Conservation (phyloP, 768 basidiomycete genomes). For the Solioccasus polychromus region DNA sequence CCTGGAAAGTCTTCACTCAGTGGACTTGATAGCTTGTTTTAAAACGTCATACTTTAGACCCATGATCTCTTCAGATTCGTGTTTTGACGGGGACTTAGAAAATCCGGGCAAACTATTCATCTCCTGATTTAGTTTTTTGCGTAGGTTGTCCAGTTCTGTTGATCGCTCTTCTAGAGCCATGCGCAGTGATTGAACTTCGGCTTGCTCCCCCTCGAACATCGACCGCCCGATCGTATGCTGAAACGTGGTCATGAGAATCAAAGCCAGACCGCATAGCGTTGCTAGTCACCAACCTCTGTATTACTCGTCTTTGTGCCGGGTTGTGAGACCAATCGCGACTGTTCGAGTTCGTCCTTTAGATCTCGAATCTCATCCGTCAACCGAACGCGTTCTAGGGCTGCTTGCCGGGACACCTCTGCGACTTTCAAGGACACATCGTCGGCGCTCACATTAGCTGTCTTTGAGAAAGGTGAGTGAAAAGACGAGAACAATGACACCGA, state of each 20-base stretch:
- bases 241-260: background rate
- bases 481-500: conserved; percentile 1
- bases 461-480: conserved; percentile 11
- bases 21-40: background rate
- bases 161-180: conserved; percentile 37
- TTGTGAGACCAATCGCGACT: conserved; percentile 30
- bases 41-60: conserved; percentile 65
- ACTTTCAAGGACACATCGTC: conserved; percentile 45
- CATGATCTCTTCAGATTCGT: conserved; percentile 65
- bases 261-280: background rate
- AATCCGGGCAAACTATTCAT: conserved; percentile 38
- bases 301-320: conserved; percentile 25
- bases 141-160: conserved; percentile 52
- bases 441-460: conserved; percentile 49
- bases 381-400: conserved; percentile 49
- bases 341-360: conserved; percentile 48
- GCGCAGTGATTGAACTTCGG: conserved; percentile 31
- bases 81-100: conserved; percentile 41
- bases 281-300: conserved; percentile 22
- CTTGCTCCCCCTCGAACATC: conserved; percentile 31
- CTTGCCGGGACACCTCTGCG: conserved; percentile 45
- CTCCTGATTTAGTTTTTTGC: conserved; percentile 63
- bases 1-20: conserved; percentile 35
- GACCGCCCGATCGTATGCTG: conserved; percentile 28
- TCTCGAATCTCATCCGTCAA: conserved; percentile 53